Evolutionary conservation across 176 grass and related monocot species (phyloP).

Genomic region (Cocos nucifera): DNA sequence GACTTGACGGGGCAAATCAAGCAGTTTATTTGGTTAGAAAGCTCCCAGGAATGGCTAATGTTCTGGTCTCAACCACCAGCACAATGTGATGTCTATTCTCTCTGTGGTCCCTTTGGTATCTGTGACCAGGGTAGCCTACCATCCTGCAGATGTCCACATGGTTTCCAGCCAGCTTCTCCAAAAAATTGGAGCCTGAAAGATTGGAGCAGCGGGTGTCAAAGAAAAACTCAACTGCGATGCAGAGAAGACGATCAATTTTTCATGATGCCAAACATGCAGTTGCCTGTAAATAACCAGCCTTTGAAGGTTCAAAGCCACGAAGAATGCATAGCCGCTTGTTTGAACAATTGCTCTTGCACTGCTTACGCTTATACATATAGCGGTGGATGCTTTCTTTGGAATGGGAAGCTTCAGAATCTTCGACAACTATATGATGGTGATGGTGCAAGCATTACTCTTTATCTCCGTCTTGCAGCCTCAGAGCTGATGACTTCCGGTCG

Average conservation of each 20-base stretch:
- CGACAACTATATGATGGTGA: constrained; percentile 8
- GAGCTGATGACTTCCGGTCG: constrained; percentile 6
- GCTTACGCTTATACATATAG: constrained; percentile 34
- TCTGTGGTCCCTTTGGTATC: constrained; percentile 24
- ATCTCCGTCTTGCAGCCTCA: constrained; percentile 17
- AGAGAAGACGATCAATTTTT: constrained; percentile 31
- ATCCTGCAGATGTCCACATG: constrained; percentile 12
- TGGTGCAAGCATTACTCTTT: constrained; percentile 7
- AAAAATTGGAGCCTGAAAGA: constrained; percentile 17
- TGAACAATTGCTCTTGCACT: constrained; percentile 31
- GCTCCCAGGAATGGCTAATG: too few species aligned
- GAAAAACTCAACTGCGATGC: constrained; percentile 29
- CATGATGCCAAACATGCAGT: constrained; percentile 13
- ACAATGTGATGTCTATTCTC: too few species aligned
- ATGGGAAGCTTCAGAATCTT: constrained; percentile 7
- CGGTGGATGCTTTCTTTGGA: constrained; percentile 19
- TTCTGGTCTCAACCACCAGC: too few species aligned
- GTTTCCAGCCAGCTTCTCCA: constrained; percentile 2
- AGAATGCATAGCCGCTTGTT: constrained; percentile 29
- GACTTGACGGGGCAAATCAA: too few species aligned
- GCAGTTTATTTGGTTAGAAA: too few species aligned
- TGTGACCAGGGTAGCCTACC: constrained; percentile 12
- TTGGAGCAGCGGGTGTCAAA: constrained; percentile 22
- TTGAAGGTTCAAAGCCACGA: background rate
- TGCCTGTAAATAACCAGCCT: constrained; percentile 17